phyloP scores from a whole-genome alignment of 2,329 filamentous ascomycete species.

The Pestalotiopsis fici region DNA sequence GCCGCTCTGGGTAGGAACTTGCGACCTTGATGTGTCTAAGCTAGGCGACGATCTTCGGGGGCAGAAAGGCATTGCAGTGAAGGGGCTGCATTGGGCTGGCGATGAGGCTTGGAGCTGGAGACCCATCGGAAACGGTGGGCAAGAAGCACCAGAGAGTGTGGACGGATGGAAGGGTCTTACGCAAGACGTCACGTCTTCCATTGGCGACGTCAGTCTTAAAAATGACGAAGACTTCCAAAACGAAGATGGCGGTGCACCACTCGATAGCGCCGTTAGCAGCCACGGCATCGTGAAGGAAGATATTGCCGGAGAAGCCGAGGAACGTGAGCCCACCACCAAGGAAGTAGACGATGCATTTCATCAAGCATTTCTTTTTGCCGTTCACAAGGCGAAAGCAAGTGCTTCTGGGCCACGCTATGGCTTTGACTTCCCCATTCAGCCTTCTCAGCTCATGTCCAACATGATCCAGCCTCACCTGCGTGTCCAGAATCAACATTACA shows the following conservation, averaged over 20 bases:
- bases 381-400: constrained; percentile 59
- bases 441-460: constrained; percentile 63
- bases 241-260: constrained; percentile 12
- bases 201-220: constrained; percentile 25
- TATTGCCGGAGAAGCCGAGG: constrained; percentile 42
- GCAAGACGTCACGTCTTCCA: background rate
- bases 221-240: constrained; percentile 29
- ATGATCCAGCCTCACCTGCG: constrained; percentile 69
- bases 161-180: constrained; percentile 43
- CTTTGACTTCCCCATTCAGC: constrained; percentile 62
- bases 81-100: constrained; percentile 67
- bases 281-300: constrained; percentile 21
- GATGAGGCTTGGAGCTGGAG: constrained; percentile 71
- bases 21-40: constrained; percentile 27
- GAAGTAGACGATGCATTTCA: constrained; percentile 69
- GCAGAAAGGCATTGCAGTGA: constrained; percentile 62
- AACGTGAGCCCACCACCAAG: constrained; percentile 56
- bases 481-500: constrained; percentile 57
- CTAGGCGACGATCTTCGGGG: constrained; percentile 17
- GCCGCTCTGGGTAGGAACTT: constrained; percentile 64
- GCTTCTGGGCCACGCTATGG: constrained; percentile 53
- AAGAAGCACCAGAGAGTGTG: constrained; percentile 51
- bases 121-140: constrained; percentile 51
- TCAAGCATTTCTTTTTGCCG: constrained; percentile 63
- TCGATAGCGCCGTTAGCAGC: background rate